A percentile compares a stretch with the other conserved stretches of the same genome.
These are phyloP conservation scores for Aspergillus cejpii DNA, from an alignment of 2,329 filamentous ascomycete species.

Conservation along the genomic window DNA sequence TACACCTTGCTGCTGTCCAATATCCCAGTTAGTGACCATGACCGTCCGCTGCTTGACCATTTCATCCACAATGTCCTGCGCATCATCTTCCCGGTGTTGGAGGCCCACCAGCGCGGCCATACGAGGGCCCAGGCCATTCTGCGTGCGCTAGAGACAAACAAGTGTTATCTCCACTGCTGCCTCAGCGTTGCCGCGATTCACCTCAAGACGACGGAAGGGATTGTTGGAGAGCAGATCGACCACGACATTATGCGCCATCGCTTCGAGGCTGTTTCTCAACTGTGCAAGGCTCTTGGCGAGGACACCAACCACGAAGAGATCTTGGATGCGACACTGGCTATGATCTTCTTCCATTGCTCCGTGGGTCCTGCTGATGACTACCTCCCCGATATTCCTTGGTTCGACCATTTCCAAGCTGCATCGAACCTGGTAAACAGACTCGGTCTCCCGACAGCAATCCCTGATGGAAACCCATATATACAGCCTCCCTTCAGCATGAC, in stretches of 20 bases:
- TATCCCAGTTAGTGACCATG: conserved; percentile 78
- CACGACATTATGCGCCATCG: conserved; percentile 89
- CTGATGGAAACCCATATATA: conserved; percentile 51
- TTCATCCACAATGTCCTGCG: conserved; percentile 84
- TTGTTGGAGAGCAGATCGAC: conserved; percentile 68
- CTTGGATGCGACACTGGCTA: conserved; percentile 82
- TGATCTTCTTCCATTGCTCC: conserved; percentile 94
- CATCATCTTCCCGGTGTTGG: conserved; percentile 84
- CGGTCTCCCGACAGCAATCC: conserved; percentile 64
- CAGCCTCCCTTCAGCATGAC: conserved; percentile 93
- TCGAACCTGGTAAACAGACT: conserved; percentile 79
- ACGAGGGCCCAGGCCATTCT: conserved; percentile 76
- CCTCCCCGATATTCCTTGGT: conserved; percentile 89
- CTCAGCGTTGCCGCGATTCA: conserved; percentile 89
- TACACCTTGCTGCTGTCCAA: conserved; percentile 60
- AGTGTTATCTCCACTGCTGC: conserved; percentile 90
- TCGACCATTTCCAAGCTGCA: conserved; percentile 91
- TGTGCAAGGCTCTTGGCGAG: conserved; percentile 72
- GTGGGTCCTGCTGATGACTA: conserved; percentile 80
- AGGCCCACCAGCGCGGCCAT: conserved; percentile 79
- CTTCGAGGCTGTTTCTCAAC: conserved; percentile 75
- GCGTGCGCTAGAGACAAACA: conserved; percentile 82
- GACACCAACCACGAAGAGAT: conserved; percentile 82
- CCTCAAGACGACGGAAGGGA: conserved; percentile 67
- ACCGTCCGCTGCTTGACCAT: conserved; percentile 80